Base-by-base conservation (phyloP, 805 yeast genomes). In the Starmera dryadoides region DNA sequence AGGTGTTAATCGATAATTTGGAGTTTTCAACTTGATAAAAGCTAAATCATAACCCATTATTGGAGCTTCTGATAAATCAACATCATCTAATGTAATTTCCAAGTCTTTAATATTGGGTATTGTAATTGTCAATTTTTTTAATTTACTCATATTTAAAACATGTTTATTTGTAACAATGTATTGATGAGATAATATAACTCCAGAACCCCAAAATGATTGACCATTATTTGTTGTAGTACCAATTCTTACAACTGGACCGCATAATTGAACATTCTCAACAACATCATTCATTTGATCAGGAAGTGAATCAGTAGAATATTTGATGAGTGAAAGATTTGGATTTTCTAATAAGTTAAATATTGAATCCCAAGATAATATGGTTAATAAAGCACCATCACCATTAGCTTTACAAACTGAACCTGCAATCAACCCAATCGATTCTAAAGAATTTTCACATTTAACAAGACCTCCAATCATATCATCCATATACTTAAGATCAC, bases 181-280 rank as follows among this genome's bases (percentile, higher is more conserved):
- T 8, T 38, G 33, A 0, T 38, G 15, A 2, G 49, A 39, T 3
- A 55, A 23, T 2, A 48, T 35, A n/a, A 55, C 46, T 4, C 59
- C 59, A 42, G 57, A 52, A 1, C 59, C 59, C 58, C 58, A 55
- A 32, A 44, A 54, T 10, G 14, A n/a, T n/a, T 42, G 37, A 5
- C 55, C 52, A 14, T 36, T 36, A 1, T 17, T 18, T 1, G 54
- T 35, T 6, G 35, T 33, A 5, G 51, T 52, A 2, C 55, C 47
- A 2, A 55, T 46, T 16, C 56, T 42, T 2, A 47, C 53, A 28
- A 53, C 46, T 6, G 58, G 49, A 3, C 38, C 23, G 5, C 20
- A 30, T 6, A 30, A 3, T 17, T 15, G 10, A 6, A 6, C 18
- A 4, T 9, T 4, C 9, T 17, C 25, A 11, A 4, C 22, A 22